Percentiles rank a stretch among this genome's conserved stretches.
Evolutionary conservation across 169 alveolate species (phyloP).

Genomic region (Babesia gibsoni): DNA sequence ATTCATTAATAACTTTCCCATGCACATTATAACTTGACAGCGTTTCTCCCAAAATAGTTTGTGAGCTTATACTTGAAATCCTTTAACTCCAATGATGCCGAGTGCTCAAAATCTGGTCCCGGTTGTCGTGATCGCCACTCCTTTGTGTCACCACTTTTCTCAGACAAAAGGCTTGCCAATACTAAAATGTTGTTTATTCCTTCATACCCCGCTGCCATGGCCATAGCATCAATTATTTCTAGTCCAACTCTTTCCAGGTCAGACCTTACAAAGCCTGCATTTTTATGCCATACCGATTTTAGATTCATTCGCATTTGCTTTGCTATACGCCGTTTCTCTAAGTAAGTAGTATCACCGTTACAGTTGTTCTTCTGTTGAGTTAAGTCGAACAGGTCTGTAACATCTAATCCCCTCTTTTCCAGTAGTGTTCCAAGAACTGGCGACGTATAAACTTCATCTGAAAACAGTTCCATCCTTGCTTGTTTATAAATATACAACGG

Average conservation of each 20-base stretch:
- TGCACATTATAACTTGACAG: too few relatives aligned
- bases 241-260: constrained; percentile 41
- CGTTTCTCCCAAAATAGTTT: too few relatives aligned
- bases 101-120: constrained; percentile 53
- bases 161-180: constrained; percentile 49
- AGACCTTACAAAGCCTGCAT: background rate
- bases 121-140: constrained; percentile 48
- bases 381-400: constrained; percentile 2
- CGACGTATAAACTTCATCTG: constrained; percentile 11
- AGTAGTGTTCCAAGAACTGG: constrained; percentile 13
- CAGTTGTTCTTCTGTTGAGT: background rate
- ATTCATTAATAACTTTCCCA: too few relatives aligned
- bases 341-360: background rate
- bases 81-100: constrained; percentile 36
- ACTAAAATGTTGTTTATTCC: constrained; percentile 27
- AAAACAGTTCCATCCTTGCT: constrained; percentile 46
- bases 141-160: constrained; percentile 4
- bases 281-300: constrained; percentile 11
- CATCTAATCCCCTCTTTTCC: constrained; percentile 33
- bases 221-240: constrained; percentile 48
- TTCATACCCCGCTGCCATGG: constrained; percentile 59
- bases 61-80: constrained; percentile 35
- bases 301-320: constrained; percentile 14
- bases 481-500: constrained; percentile 46
- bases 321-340: constrained; percentile 26